Conservation (phyloP, 306 rosid species). For the Sicyos baderoa region DNA sequence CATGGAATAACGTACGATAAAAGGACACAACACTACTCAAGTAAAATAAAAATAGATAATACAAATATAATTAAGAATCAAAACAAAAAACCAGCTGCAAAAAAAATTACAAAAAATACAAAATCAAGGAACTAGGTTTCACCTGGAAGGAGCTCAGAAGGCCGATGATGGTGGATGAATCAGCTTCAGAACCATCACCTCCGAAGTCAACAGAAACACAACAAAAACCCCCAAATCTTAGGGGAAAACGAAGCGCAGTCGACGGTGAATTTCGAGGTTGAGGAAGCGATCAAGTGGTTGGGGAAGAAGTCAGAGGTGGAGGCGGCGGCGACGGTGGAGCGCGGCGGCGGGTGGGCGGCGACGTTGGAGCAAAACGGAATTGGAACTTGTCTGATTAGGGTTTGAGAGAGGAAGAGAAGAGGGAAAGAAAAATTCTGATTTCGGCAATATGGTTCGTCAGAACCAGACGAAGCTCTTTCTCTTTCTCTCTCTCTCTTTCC, state of each 20-base stretch:
- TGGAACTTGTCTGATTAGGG: slow-evolving; percentile 16
- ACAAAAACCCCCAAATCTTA: background rate
- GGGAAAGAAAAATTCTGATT: background rate
- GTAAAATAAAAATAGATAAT: background rate
- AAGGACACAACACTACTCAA: background rate
- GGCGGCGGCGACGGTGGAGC: background rate
- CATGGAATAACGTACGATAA: background rate
- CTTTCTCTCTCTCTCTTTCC: slow-evolving; percentile 13
- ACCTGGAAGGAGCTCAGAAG: slow-evolving; percentile 2
- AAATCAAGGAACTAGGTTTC: background rate
- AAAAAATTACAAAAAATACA: background rate
- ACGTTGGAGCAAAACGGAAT: slow-evolving; percentile 1
- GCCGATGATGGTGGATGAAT: background rate
- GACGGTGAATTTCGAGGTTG: background rate
- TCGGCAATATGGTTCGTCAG: slow-evolving; percentile 9
- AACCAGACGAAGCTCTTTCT: slow-evolving; percentile 14
- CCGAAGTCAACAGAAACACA: slow-evolving; percentile 10
- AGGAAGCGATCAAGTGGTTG: background rate
- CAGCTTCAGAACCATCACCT: background rate
- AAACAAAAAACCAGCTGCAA: background rate
- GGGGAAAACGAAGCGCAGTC: background rate
- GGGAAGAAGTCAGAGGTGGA: background rate
- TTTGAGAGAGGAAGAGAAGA: background rate
- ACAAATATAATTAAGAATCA: background rate
- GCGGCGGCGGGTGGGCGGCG: background rate